Base-by-base conservation (phyloP, 768 basidiomycete genomes). In the Termitomyces sp. region DNA sequence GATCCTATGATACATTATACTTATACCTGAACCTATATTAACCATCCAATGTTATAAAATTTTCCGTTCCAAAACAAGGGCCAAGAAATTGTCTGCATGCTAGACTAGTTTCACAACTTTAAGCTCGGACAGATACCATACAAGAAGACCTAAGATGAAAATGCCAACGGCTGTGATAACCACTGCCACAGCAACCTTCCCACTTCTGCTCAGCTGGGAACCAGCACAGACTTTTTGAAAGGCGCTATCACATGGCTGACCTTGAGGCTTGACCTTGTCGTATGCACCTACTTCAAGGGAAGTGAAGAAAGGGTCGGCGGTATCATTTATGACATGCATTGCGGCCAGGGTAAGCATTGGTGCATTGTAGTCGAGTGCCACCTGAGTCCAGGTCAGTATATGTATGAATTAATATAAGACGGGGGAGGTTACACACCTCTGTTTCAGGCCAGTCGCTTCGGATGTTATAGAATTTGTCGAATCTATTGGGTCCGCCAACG, bases 361-460 rank as follows among this genome's bases (percentile, higher is more conserved):
- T 0, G 93, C 92, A 62, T 90, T 92, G 70, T 94, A 94, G 67
- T 97, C 94, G 42, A 93, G 72, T n/a, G 88, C 90, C 53, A 86
- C 77, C 85, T 88, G 49, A 44, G 48, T 33, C 50, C 35, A 45
- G 26, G 38, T 16, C 22, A 33, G 26, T n/a, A 33, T 30, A 47
- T 24, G 32, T 30, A 47, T 24, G 32, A 26, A 36, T 30, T 40
- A 36, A n/a, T 28, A 57, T n/a, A 13, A 45, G 20, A 20, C 32
- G 18, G n/a, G 4, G n/a, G 6, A 38, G 54, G 9, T 42, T 33
- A 22, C 7, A 24, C 63, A 88, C 87, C 80, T 97, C 94, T 18
- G 86, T 89, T 72, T 96, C 80, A 1, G 87, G 87, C 90, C 92
- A 96, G 68, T 96, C 93, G 57, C 81, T 86, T 40, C 95, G 84